A percentile compares a stretch with the other conserved stretches of the same genome.
phyloP scores from a whole-genome alignment of 192 early-diverging fungal species.

The Obelidium mucronatum region DNA sequence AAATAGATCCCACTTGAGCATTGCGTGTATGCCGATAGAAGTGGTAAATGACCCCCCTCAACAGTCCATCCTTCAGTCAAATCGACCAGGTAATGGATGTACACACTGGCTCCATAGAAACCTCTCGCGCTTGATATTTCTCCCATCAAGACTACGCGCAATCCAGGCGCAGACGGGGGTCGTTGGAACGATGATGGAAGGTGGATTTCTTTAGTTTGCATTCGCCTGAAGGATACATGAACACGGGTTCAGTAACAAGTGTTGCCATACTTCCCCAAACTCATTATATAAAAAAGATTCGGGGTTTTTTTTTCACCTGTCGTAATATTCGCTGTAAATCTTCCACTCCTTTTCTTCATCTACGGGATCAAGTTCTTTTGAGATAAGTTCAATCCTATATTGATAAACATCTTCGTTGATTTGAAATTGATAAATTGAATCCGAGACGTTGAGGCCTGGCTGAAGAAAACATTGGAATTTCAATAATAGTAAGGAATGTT shows the following conservation, averaged over 20 bases:
- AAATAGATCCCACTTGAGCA: slow-evolving; percentile 1
- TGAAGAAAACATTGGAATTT: too few species aligned
- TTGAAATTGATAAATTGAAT: slow-evolving; percentile 36
- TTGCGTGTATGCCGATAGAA: slow-evolving; percentile 23
- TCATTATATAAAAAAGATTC: too few species aligned
- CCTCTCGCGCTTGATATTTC: slow-evolving; percentile 22
- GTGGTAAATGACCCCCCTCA: slow-evolving; percentile 20
- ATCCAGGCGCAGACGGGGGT: slow-evolving; percentile 6
- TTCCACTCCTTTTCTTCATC: slow-evolving; percentile 43
- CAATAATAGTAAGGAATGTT: background rate
- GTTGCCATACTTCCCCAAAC: too few species aligned
- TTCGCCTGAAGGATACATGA: background rate
- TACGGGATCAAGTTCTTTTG: slow-evolving; percentile 22
- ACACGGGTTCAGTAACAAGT: too few species aligned
- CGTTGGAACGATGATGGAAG: slow-evolving; percentile 31
- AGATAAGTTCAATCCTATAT: slow-evolving; percentile 39
- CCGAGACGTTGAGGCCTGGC: slow-evolving; percentile 14
- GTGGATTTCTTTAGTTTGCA: slow-evolving; percentile 2
- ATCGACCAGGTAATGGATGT: slow-evolving; percentile 40
- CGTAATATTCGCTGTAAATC: slow-evolving; percentile 43
- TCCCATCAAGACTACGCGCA: slow-evolving; percentile 28
- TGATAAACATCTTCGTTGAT: slow-evolving; percentile 44
- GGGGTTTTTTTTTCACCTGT: slow-evolving; percentile 19
- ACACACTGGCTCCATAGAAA: slow-evolving; percentile 28
- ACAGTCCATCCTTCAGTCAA: slow-evolving; percentile 34